Evolutionary conservation across 148 eudicot species (phyloP).

Genomic region (Amaranthus cruentus): DNA sequence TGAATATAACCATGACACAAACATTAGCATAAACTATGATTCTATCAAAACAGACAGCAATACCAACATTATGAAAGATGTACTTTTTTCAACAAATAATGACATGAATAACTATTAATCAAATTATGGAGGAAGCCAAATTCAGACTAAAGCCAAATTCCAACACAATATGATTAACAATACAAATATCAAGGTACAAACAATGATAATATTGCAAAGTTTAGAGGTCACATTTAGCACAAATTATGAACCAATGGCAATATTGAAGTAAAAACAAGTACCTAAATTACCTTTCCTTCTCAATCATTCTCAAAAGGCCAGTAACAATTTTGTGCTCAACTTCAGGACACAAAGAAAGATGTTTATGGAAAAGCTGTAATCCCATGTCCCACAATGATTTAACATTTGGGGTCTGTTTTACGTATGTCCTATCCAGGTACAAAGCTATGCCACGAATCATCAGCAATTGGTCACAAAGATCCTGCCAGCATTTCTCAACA

Average conservation of each 20-base stretch:
- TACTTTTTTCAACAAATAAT: too few relatives aligned
- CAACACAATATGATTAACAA: too few relatives aligned
- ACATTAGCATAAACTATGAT: too few relatives aligned
- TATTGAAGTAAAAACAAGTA: neutral
- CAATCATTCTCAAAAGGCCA: constrained; percentile 93
- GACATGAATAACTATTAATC: too few relatives aligned
- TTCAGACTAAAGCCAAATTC: too few relatives aligned
- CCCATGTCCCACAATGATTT: constrained; percentile 99
- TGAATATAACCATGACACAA: too few relatives aligned
- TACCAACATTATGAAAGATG: too few relatives aligned
- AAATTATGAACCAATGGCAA: constrained; percentile 1
- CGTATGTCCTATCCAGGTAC: constrained; percentile 92
- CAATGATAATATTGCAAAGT: neutral
- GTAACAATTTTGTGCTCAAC: constrained; percentile 92
- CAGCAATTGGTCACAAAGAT: constrained; percentile 93
- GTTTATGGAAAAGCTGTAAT: constrained; percentile 84
- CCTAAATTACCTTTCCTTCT: constrained; percentile 72
- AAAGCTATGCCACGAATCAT: constrained; percentile 97
- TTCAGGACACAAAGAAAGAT: constrained; percentile 80
- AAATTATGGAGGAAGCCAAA: too few relatives aligned
- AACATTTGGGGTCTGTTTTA: constrained; percentile 77
- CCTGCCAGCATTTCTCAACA: constrained; percentile 95
- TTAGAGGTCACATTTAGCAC: neutral
- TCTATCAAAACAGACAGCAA: too few relatives aligned
- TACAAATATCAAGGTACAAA: neutral